Evolutionary conservation across 805 yeast genomes (phyloP), one percentile per base, ranked within the genome.

Genomic region (Metschnikowia cubensis): DNA sequence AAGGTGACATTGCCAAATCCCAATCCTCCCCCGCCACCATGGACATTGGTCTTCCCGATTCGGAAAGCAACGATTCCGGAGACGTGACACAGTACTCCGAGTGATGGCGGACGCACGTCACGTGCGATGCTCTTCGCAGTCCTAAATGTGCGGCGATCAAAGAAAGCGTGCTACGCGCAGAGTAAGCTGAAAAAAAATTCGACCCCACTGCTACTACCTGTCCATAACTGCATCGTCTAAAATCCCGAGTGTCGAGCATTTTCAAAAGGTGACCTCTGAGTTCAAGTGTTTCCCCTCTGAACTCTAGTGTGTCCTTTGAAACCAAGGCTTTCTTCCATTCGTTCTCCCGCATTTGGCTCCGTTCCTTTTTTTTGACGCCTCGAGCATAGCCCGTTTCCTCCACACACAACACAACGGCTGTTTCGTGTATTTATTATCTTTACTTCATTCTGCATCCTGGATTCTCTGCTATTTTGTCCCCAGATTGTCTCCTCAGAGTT

Each of bases 21-120:
- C 29, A 25, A 25, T 25, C 29, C 29, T 25, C 29, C 4, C 29
- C 29, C 29, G 29, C 8, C 11, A 8, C 29, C 29, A 25, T 25
- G 29, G 29, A 25, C 29, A 25, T 25, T 25, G 29, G 11, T 4
- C 29, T 25, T 25, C 21, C 13, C 6, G 34, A 8, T 3, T 17
- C 18, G 7, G 46, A 47, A 21, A 45, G 45, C 25, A 51, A 49
- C 10, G 55, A 39, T 7, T 33, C 45, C 31, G 45, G 49, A 22
- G 40, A 50, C 47, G 56, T 49, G 18, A 54, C 58, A 14, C 56
- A 54, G 41, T 54, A 54, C 33, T 54, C 58, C 38, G 56, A 50
- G 13, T 48, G 21, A n/a, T 15, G 41, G 14, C 11, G 10, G 25
- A 14, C 29, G 35, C 11, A 8, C 29, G 29, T 45, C 48, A 45